These are phyloP conservation scores for Mucor racemosus DNA, from an alignment of 371 early-diverging fungal genomes.

Conservation along the genomic window DNA sequence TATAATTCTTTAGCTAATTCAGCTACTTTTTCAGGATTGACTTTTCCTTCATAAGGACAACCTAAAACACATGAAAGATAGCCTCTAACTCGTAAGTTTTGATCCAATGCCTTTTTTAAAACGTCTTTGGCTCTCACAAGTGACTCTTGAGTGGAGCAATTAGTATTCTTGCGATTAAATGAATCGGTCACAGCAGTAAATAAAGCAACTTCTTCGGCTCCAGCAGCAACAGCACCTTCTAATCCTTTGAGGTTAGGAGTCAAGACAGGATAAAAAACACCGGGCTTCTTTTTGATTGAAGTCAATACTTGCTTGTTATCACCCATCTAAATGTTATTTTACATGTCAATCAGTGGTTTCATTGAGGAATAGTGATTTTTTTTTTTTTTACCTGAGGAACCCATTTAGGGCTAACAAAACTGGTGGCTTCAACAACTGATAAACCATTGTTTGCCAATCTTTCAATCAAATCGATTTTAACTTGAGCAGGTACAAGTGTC, in stretches of 20 bases:
- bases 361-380: not conserved
- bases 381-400: constrained; percentile 83
- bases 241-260: constrained; percentile 93
- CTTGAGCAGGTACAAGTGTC: constrained; percentile 76
- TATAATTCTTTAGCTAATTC: constrained; percentile 73
- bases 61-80: constrained; percentile 94
- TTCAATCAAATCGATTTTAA: constrained; percentile 87
- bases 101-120: constrained; percentile 67
- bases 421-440: constrained; percentile 87
- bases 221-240: constrained; percentile 78
- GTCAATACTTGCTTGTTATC: constrained; percentile 82
- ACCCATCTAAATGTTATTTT: constrained; percentile 67
- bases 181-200: constrained; percentile 92
- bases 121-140: constrained; percentile 76
- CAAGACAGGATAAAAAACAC: constrained; percentile 87
- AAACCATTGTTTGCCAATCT: constrained; percentile 84
- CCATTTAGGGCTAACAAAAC: constrained; percentile 98
- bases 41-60: constrained; percentile 92
- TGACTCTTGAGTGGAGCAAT: constrained; percentile 89
- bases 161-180: constrained; percentile 91
- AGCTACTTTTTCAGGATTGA: constrained; percentile 77
- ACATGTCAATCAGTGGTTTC: too few relatives aligned
- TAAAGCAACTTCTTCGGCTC: constrained; percentile 89
- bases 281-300: constrained; percentile 61
- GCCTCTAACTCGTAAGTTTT: constrained; percentile 82